Base-by-base conservation (phyloP, 495 filamentous ascomycete species). In the Penicillium tannophilum region DNA sequence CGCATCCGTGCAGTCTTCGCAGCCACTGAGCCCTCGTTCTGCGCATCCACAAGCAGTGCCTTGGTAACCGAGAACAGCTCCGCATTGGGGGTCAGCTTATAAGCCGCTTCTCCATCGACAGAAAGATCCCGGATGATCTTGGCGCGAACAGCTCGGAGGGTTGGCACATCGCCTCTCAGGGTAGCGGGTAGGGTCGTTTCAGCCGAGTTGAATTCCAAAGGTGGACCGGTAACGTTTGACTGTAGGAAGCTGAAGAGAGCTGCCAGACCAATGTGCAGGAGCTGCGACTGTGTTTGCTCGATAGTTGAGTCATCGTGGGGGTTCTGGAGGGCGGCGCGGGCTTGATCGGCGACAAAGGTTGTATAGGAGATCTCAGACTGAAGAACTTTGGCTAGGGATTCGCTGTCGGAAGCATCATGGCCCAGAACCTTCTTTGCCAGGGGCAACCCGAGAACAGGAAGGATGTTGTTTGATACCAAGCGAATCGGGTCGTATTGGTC, bases 171-270 rank as follows among this genome's bases (percentile, higher is more conserved):
- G 45, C 71, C 58, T 56, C 68, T 70, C 24, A 77, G 59, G 42
- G 60, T 54, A 31, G 66, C 56, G 7, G 86, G 85, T 19, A 93
- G 72, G n/a, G 92, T 75, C 0, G 73, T 49, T 7, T 80, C 70
- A 3, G 79, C 73, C 7, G 84, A 74, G 43, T 67, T 70, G 67
- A 86, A 89, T 0, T 75, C 66, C n/a, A 91, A 75, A 1, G 87
- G 85, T 23, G 93, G 95, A 0, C 94, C 94, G 14, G 94, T 97
- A 52, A 97, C 89, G 70, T 91, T 98, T 1, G 87, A 86, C 63
- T 98, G 94, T 20, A 97, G 71, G 70, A 98, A 98, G n/a, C 85
- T 83, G 65, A 90, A 82, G 20, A 97, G 78, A 0, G 91, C 87
- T 2, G 88, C 87, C 16, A 88, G 74, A 19, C 85, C 92, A 45